A percentile compares a stretch with the other conserved stretches of the same genome.
Evolutionary conservation across 1,139 yeast genomes (phyloP).

Genomic region (Candida sojae): DNA sequence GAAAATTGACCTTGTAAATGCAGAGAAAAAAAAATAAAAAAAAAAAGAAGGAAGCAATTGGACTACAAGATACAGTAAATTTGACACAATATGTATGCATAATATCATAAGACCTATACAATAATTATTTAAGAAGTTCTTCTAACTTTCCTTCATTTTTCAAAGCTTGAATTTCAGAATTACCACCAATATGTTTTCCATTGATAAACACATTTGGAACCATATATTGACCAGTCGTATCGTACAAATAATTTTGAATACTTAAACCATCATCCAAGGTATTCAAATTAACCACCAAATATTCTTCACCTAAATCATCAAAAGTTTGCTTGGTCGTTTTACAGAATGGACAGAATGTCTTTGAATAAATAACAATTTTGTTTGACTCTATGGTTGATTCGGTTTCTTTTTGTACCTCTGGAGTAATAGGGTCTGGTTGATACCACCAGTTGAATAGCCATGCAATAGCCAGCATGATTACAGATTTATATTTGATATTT

Average conservation of each 20-base stretch:
- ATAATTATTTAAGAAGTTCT: neutral
- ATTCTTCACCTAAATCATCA: slow-evolving; percentile 14
- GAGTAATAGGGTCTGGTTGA: slow-evolving; percentile 3
- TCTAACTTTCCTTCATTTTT: slow-evolving; percentile 1
- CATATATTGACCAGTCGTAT: slow-evolving; percentile 77
- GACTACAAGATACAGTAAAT: no score
- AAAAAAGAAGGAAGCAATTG: no score
- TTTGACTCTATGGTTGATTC: slow-evolving; percentile 1
- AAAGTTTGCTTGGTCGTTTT: slow-evolving; percentile 20
- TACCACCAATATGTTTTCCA: slow-evolving; percentile 87
- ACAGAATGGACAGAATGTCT: slow-evolving; percentile 28
- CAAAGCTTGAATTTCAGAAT: slow-evolving; percentile 64
- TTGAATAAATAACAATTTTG: slow-evolving; percentile 9
- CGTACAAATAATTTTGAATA: slow-evolving; percentile 66
- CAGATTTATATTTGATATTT: neutral
- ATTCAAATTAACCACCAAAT: slow-evolving; percentile 23
- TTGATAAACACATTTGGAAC: slow-evolving; percentile 83
- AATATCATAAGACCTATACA: neutral
- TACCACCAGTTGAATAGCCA: slow-evolving; percentile 6
- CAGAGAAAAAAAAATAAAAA: no score
- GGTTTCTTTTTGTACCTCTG: slow-evolving; percentile 1
- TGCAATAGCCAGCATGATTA: neutral
- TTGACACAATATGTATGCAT: no score
- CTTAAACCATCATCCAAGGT: slow-evolving; percentile 16
- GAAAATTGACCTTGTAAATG: no score